phyloP scores from a whole-genome alignment of 331 rosid genomes.

The Dryas integrifolia region DNA sequence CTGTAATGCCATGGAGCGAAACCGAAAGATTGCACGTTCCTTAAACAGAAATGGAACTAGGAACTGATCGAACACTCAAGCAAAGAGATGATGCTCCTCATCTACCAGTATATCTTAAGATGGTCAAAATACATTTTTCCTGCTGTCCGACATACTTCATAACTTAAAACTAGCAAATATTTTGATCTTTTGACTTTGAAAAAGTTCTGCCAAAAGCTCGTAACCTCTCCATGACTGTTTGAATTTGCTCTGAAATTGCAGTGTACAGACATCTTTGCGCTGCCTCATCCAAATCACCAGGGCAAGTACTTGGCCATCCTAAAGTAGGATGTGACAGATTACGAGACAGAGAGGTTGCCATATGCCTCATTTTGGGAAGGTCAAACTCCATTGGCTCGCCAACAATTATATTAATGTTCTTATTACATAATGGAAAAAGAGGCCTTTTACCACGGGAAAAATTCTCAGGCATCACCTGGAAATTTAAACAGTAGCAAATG shows the following conservation, averaged over 20 bases:
- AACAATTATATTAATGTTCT: constrained; percentile 58
- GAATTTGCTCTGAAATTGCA: constrained; percentile 61
- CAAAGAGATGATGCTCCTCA: neutral
- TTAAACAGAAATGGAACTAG: neutral
- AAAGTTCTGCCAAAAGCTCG: constrained; percentile 43
- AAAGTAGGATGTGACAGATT: constrained; percentile 34
- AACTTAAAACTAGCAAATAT: neutral
- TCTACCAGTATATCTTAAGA: neutral
- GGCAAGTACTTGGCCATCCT: constrained; percentile 61
- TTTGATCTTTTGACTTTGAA: neutral
- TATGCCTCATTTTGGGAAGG: constrained; percentile 57
- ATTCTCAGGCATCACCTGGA: constrained; percentile 89
- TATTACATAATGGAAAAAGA: constrained; percentile 66
- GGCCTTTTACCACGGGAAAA: constrained; percentile 70
- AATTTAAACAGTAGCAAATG: constrained; percentile 27
- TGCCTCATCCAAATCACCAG: constrained; percentile 67
- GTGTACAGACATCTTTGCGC: constrained; percentile 65
- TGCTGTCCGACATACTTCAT: neutral
- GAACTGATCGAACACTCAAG: neutral
- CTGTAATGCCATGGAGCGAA: neutral
- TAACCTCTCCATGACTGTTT: constrained; percentile 59
- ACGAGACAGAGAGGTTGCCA: constrained; percentile 50
- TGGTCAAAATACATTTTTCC: neutral
- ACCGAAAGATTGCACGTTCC: neutral
- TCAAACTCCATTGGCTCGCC: constrained; percentile 81